Evolutionary conservation across 2,329 filamentous ascomycete genomes (phyloP), one percentile per base, ranked within the genome.

Genomic region (Penicillium polonicum): DNA sequence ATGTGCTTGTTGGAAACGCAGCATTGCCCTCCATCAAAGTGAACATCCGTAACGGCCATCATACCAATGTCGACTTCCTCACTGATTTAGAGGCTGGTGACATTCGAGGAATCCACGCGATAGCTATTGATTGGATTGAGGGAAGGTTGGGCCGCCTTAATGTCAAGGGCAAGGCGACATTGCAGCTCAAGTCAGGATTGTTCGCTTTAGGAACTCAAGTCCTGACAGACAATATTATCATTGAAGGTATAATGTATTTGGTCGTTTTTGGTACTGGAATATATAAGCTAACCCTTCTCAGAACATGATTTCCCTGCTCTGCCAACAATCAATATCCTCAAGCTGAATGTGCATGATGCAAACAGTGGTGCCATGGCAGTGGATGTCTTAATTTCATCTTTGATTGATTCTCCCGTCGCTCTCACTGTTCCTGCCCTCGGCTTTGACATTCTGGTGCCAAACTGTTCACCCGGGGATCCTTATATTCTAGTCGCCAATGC

Each of bases 101-200:
- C 67, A 79, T 90, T 15, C 86, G 92, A 54, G 88, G 87, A 6
- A 86, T 97, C 65, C 87, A 90, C 59, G 83, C 83, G 58, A 83
- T 97, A 61, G 91, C 90, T 46, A 91, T 94, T 72, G 89, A 96
- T 73, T 97, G 91, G 87, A 78, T 99, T 59, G 86, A 90, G 53
- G 92, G 92, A 39, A 87, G 85, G 53, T 79, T 97, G 57, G 83
- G 86, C 12, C 80, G 83, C 56, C 77, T 99, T 57, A 85, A 83
- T 60, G 79, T 97, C 15, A 82, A 87, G 54, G 93, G 89, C 43
- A 88, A 88, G 68, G 88, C 91, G 27, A 79, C 87, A 39, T 80
- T 97, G 38, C 82, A 82, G 33, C 76, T 97, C 55, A 91, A 87
- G 72, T 90, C 92, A 46, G 93, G 94, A 25, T 76, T 96, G 49